Evolutionary conservation across 2,329 filamentous ascomycete genomes (phyloP), one percentile per base, ranked within the genome.

Genomic region (Nigrograna mackinnonii): DNA sequence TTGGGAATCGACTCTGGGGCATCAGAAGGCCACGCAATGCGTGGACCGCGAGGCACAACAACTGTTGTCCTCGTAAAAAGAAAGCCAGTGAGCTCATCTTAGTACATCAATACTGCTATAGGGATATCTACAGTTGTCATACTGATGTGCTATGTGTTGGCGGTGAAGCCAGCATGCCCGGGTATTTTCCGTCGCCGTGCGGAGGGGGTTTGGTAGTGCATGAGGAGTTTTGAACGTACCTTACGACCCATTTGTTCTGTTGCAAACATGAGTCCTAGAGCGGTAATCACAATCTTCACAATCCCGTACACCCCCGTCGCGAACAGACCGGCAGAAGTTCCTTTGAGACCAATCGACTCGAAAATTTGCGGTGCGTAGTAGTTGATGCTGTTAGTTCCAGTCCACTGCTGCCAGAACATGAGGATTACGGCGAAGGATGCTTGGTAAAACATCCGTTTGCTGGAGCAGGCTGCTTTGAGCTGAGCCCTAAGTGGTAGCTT

Each of bases 251-350:
- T 52, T 38, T 73, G 71, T 47, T 75, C 72, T 3, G 72, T 73
- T 18, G 70, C 70, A 16, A 73, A 62, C 61, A 71, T 68, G n/a
- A 75, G 57, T 6, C 68, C 71, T 39, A 74, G 53, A 3, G 67
- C 64, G 2, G 71, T 75, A 14, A 70, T 60, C 14, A 72, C 67
- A 9, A 75, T 71, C 52, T 74, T 74, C 14, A 75, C 71, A 12
- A 73, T 69, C 6, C 72, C 72, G 45, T 75, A 75, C n/a, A 74
- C 66, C 2, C 70, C 69, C 0, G 72, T 74, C 1, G 72, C 72
- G 48, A 74, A 75, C n/a, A 75, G 58, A 0, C 68, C 64, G 3
- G 71, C 60, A 11, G 65, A 67, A 1, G 46, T 56, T 2, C 69
- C 68, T 21, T 57, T 56, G 1, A 75, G 55, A 1, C 72, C 72